Evolutionary conservation across 164 flowering plant species (phyloP).

Genomic region (Tetracentron sinense): DNA sequence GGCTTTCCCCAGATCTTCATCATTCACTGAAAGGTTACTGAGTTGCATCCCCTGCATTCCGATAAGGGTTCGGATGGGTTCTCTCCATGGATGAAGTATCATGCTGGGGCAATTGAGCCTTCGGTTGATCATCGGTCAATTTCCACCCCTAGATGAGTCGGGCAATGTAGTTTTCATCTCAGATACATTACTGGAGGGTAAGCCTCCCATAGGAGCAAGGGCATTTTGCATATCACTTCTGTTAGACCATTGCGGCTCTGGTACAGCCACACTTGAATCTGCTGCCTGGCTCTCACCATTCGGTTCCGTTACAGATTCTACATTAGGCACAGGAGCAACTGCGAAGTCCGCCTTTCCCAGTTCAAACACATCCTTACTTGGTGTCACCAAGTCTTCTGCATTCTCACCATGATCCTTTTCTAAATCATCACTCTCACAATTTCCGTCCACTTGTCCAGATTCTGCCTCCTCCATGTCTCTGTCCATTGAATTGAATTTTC

Average conservation of each 20-base stretch:
- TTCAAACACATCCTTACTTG: constrained; percentile 26
- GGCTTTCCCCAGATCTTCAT: constrained; percentile 39
- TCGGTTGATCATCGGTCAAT: constrained; percentile 35
- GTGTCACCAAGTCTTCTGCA: constrained; percentile 25
- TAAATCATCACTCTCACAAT: constrained; percentile 29
- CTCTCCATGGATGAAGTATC: constrained; percentile 41
- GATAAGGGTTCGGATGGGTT: constrained; percentile 61
- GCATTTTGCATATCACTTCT: constrained; percentile 39
- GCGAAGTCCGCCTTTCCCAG: constrained; percentile 16
- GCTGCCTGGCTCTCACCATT: constrained; percentile 25
- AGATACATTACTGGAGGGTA: constrained; percentile 33
- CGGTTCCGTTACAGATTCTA: constrained; percentile 36
- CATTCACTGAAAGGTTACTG: constrained; percentile 35
- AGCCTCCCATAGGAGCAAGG: constrained; percentile 43
- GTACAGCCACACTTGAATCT: constrained; percentile 29
- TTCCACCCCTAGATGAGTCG: constrained; percentile 36
- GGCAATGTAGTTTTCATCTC: constrained; percentile 42
- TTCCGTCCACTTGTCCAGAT: constrained; percentile 27
- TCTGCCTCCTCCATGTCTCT: constrained; percentile 41
- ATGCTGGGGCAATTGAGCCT: constrained; percentile 33
- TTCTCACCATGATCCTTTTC: constrained; percentile 26
- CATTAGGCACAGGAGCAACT: constrained; percentile 22
- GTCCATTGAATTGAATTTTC: constrained; percentile 24
- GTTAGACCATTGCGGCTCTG: constrained; percentile 42
- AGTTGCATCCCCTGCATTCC: constrained; percentile 76